A percentile compares a stretch with the other conserved stretches of the same genome.
phyloP scores from a whole-genome alignment of 2,329 filamentous ascomycete genomes.

The Botrytis cinerea region DNA sequence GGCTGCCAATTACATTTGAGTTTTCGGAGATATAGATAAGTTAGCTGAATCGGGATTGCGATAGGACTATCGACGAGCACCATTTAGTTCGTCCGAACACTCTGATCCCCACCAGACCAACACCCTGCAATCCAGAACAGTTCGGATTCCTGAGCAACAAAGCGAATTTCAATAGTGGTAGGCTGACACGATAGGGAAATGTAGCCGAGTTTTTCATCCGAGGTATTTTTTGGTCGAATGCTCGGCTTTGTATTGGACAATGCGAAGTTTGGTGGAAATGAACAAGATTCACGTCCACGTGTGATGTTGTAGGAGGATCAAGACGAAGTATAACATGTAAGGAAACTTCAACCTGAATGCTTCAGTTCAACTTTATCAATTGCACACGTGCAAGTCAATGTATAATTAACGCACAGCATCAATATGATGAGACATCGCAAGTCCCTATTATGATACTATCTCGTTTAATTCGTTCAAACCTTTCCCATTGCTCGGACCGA shows the following conservation, averaged over 20 bases:
- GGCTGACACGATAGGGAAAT: background rate
- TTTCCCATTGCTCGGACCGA: background rate
- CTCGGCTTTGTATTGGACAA: background rate
- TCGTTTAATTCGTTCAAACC: background rate
- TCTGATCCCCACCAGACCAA: background rate
- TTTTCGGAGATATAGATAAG: background rate
- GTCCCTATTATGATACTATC: background rate
- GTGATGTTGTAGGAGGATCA: background rate
- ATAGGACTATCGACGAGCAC: background rate
- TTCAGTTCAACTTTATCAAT: background rate
- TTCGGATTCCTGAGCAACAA: background rate
- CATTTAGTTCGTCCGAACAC: slow-evolving; percentile 1
- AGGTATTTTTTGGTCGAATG: no score
- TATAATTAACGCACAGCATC: background rate
- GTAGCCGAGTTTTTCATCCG: no score
- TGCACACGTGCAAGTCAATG: background rate
- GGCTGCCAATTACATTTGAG: background rate
- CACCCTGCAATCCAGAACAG: background rate
- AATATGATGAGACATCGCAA: background rate
- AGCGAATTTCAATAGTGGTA: background rate
- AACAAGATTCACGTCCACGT: background rate
- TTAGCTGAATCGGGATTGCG: background rate
- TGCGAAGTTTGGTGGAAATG: background rate
- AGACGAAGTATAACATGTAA: background rate
- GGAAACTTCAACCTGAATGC: background rate